Evolutionary conservation across 768 basidiomycete species (phyloP), one percentile per base, ranked within the genome.

Genomic region (Termitomyces sp.): DNA sequence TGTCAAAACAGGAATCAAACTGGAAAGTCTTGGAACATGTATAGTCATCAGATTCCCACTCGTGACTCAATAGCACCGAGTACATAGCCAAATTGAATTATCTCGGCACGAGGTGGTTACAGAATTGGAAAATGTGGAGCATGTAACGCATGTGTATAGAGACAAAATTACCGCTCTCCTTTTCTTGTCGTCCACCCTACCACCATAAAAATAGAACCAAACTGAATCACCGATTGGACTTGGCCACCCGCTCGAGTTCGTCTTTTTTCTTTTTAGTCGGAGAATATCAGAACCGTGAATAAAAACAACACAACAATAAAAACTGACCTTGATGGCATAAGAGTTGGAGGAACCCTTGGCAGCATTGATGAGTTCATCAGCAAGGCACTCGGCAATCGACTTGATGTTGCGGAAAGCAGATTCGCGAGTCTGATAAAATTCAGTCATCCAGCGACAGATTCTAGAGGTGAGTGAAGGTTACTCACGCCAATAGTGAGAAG

Each of bases 361-460:
- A 55, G 97, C 97, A 76, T 99, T 99, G 85, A 98, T 98, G 70
- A 98, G 89, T 76, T 99, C 97, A 74, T 98, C 97, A 61, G 97
- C 96, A 55, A 98, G 85, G 79, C 96, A 98, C 80, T 98, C 96
- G 61, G 97, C 95, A 68, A 99, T 90, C 61, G 95, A 97, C 79
- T 99, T 99, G 69, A 98, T 93, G 80, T 99, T 99, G 78, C 97
- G 93, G 94, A 99, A 99, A 55, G 97, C 95, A 48, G 96, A 98
- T 79, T 99, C 97, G 72, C 97, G 97, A 63, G 96, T 97, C 94
- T 97, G 66, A 30, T 60, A 22, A 58, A 48, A 49, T 37, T 49
- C 15, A 60, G 20, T 53, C 47, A n/a, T 9, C 6, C 1, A 5
- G 9, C 33, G 33, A 33, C 33, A 9, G 0, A 2, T 4, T 18